Evolutionary conservation across 768 basidiomycete species (phyloP).

Genomic region (Tulasnella sp.): DNA sequence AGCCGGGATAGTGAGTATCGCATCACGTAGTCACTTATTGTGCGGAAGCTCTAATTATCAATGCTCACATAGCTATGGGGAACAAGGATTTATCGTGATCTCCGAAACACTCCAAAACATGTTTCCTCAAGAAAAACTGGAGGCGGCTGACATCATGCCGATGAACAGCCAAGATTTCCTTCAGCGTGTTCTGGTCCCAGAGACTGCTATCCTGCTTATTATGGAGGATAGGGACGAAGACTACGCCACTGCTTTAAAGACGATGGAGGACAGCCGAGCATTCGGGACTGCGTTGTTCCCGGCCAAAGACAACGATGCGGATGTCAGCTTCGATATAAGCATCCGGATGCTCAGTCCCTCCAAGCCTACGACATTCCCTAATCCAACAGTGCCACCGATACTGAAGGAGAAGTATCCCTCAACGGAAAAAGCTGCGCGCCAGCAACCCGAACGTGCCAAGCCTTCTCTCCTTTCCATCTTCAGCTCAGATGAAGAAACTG

Average conservation of each 20-base stretch:
- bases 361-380: neutral
- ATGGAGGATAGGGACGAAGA: conserved; percentile 52
- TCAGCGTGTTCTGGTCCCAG: conserved; percentile 79
- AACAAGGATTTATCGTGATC: conserved; percentile 71
- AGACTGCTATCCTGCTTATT: conserved; percentile 72
- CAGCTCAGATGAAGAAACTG: neutral
- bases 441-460: neutral
- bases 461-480: neutral
- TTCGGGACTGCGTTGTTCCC: conserved; percentile 86
- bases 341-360: neutral
- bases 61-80: conserved; percentile 55
- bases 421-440: neutral
- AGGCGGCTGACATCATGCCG: conserved; percentile 42
- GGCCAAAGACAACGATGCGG: conserved; percentile 37
- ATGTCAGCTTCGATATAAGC: conserved; percentile 4
- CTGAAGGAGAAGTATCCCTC: neutral
- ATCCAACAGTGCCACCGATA: neutral
- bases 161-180: conserved; percentile 68
- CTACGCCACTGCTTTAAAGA: conserved; percentile 38
- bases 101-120: conserved; percentile 63
- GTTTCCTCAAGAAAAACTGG: conserved; percentile 52
- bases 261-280: conserved; percentile 61
- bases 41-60: neutral
- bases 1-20: conserved; percentile 76
- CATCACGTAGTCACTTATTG: neutral